Conservation (phyloP, 768 basidiomycete genomes). For the Calocybe indica region DNA sequence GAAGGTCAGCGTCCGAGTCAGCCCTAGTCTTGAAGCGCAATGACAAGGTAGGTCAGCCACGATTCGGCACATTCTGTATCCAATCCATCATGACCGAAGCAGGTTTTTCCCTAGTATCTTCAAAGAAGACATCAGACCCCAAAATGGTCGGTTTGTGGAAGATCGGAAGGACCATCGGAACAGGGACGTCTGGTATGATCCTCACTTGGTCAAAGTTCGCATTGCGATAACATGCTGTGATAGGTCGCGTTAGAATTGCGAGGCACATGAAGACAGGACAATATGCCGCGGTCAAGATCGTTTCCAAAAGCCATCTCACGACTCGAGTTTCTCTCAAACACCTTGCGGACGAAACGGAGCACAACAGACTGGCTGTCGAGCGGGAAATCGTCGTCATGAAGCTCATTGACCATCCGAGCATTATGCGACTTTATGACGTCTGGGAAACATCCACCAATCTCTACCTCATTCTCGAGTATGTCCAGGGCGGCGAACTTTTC, state of each 20-base stretch:
- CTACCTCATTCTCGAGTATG: constrained; percentile 91
- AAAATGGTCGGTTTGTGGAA: constrained; percentile 80
- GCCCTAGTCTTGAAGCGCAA: not conserved
- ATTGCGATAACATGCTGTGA: not conserved
- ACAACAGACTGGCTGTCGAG: constrained; percentile 74
- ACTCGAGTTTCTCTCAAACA: constrained; percentile 65
- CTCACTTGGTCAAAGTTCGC: not conserved
- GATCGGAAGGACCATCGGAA: constrained; percentile 78
- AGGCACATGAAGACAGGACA: constrained; percentile 84
- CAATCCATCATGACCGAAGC: constrained; percentile 19
- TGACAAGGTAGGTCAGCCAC: no score
- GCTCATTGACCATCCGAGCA: constrained; percentile 90
- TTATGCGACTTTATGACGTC: constrained; percentile 92
- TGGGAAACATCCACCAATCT: constrained; percentile 91
- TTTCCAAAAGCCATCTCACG: constrained; percentile 67
- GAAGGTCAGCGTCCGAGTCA: not conserved
- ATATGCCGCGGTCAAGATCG: constrained; percentile 92
- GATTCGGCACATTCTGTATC: not conserved
- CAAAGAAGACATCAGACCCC: constrained; percentile 34
- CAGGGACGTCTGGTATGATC: constrained; percentile 66
- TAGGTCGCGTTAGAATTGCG: constrained; percentile 88
- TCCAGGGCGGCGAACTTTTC: constrained; percentile 92
- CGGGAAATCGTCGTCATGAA: constrained; percentile 98
- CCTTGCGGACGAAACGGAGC: constrained; percentile 70
- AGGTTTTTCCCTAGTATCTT: constrained; percentile 18